Evolutionary conservation across 1,139 yeast genomes (phyloP).

Genomic region (Kluyveromyces sp.): DNA sequence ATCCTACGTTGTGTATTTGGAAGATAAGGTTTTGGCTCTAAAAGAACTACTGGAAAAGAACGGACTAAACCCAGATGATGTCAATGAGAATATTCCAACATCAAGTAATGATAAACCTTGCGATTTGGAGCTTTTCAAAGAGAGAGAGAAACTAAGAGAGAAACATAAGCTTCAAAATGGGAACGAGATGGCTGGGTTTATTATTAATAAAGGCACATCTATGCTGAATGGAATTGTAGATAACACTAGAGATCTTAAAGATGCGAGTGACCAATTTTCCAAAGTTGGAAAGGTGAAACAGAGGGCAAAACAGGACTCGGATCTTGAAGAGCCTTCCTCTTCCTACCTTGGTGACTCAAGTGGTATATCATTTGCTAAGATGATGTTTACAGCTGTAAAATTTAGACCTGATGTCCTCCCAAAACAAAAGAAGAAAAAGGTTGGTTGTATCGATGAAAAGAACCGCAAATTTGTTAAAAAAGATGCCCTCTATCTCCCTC

Average conservation of each 20-base stretch:
- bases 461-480: slow-evolving; percentile 4
- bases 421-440: slow-evolving; percentile 18
- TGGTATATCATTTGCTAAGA: slow-evolving; percentile 64
- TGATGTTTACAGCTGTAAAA: slow-evolving; percentile 70
- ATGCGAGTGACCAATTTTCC: slow-evolving; percentile 17
- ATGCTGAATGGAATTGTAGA: slow-evolving; percentile 15
- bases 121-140: slow-evolving; percentile 14
- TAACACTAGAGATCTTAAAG: slow-evolving; percentile 15
- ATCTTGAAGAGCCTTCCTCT: slow-evolving; percentile 27
- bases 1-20: slow-evolving; percentile 67
- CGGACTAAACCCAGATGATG: slow-evolving; percentile 33
- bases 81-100: slow-evolving; percentile 21
- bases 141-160: slow-evolving; percentile 11
- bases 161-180: slow-evolving; percentile 16
- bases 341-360: slow-evolving; percentile 48
- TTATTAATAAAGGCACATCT: slow-evolving; percentile 20
- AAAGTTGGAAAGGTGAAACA: slow-evolving; percentile 19
- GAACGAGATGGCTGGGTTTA: slow-evolving; percentile 16
- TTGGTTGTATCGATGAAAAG: slow-evolving; percentile 5
- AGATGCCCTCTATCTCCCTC: slow-evolving; percentile 41
- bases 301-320: neutral
- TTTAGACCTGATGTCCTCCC: slow-evolving; percentile 36
- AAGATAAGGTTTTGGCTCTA: slow-evolving; percentile 50
- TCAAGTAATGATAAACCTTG: slow-evolving; percentile 21
- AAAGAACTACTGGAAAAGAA: slow-evolving; percentile 42